Evolutionary conservation across 345 rosid genomes (phyloP).

Genomic region (Cochlearia excelsa): DNA sequence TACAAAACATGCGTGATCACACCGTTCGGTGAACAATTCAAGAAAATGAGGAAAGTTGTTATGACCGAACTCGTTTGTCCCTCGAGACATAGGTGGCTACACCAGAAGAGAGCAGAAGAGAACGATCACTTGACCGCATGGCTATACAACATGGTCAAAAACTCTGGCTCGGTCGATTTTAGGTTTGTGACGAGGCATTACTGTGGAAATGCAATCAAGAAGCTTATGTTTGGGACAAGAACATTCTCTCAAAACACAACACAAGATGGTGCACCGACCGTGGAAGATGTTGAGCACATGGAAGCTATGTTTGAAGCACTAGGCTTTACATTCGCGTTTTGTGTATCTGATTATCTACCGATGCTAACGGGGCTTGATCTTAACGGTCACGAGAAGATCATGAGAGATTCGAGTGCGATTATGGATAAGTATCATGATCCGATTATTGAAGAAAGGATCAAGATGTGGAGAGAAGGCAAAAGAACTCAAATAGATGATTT

Average conservation of each 20-base stretch:
- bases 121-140: slow-evolving; percentile 40
- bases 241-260: slow-evolving; percentile 32
- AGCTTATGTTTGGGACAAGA: slow-evolving; percentile 38
- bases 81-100: slow-evolving; percentile 40
- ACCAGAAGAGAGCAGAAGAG: slow-evolving; percentile 41
- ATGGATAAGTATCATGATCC: slow-evolving; percentile 41
- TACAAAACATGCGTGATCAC: slow-evolving; percentile 29
- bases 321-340: background rate
- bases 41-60: slow-evolving; percentile 47
- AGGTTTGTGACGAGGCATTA: slow-evolving; percentile 36
- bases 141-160: slow-evolving; percentile 38
- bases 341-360: background rate
- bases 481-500: slow-evolving; percentile 39
- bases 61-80: slow-evolving; percentile 40
- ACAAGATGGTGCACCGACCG: slow-evolving; percentile 41
- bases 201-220: slow-evolving; percentile 42
- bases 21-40: slow-evolving; percentile 47
- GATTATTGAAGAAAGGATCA: slow-evolving; percentile 36
- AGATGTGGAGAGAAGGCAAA: slow-evolving; percentile 38
- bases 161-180: slow-evolving; percentile 33
- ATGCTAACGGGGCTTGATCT: background rate
- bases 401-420: slow-evolving; percentile 7
- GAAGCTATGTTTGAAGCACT: slow-evolving; percentile 40
- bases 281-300: slow-evolving; percentile 46
- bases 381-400: background rate